Evolutionary conservation across 164 flowering plant genomes (phyloP).

Genomic region (Stephania cephalantha): DNA sequence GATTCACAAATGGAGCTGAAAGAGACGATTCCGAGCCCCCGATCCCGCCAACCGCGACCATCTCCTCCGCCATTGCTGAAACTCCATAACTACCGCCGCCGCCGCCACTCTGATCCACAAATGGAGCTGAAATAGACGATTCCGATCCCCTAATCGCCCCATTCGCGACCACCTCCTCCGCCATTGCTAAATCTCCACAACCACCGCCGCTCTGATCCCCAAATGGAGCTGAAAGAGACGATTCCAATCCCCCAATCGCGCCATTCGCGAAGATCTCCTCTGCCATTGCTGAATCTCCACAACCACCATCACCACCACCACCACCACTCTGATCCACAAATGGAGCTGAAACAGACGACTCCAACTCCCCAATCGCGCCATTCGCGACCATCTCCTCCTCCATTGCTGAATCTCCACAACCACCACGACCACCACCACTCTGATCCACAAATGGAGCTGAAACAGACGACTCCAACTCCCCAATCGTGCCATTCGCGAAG

Average conservation of each 20-base stretch:
- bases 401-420: conserved; percentile 5
- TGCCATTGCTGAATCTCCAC: conserved; percentile 8
- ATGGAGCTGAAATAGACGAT: not conserved
- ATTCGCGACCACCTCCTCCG: not conserved
- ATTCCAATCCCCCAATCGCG: not conserved
- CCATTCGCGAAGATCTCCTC: not conserved
- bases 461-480: not conserved
- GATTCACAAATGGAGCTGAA: not conserved
- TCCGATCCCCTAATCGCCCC: not conserved
- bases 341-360: not conserved
- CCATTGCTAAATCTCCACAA: conserved; percentile 4
- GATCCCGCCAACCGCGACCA: not conserved
- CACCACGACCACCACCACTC: not conserved
- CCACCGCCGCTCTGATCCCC: not conserved
- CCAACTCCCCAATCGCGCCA: not conserved
- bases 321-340: not conserved
- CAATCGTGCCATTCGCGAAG: not conserved
- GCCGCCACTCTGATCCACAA: no score
- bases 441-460: not conserved
- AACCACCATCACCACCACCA: no score
- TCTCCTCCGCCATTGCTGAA: conserved; percentile 9
- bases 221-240: not conserved
- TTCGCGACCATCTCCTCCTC: not conserved
- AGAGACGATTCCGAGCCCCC: not conserved
- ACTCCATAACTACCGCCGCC: not conserved